These are phyloP conservation scores for Lentinula guzmanii DNA, from an alignment of 768 basidiomycete species.

Conservation along the genomic window DNA sequence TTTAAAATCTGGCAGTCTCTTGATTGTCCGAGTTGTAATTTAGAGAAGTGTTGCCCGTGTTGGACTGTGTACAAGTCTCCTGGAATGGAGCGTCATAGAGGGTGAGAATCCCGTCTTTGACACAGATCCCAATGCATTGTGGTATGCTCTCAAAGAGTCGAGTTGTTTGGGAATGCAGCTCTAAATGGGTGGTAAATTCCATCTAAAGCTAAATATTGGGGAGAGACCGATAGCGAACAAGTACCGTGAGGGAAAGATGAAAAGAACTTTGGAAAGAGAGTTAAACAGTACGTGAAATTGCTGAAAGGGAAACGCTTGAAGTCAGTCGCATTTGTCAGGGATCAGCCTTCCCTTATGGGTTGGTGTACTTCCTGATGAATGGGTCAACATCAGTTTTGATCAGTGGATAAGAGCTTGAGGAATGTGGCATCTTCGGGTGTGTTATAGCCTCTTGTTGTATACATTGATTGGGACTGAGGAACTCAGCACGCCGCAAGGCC, in stretches of 20 bases:
- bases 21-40: slow-evolving; percentile 69
- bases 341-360: slow-evolving; percentile 46
- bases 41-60: slow-evolving; percentile 70
- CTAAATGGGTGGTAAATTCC: slow-evolving; percentile 80
- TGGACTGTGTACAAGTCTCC: slow-evolving; percentile 72
- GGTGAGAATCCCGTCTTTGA: slow-evolving; percentile 56
- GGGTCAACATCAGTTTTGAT: slow-evolving; percentile 68
- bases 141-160: slow-evolving; percentile 74
- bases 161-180: slow-evolving; percentile 85
- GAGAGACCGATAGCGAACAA: slow-evolving; percentile 82
- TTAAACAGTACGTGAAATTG: slow-evolving; percentile 80
- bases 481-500: slow-evolving; percentile 53
- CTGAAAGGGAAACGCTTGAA: slow-evolving; percentile 74
- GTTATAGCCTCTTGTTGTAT: slow-evolving; percentile 58
- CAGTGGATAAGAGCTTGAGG: slow-evolving; percentile 49
- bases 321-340: slow-evolving; percentile 54
- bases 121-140: slow-evolving; percentile 54
- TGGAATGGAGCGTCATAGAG: slow-evolving; percentile 78
- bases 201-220: slow-evolving; percentile 80
- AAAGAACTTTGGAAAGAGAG: slow-evolving; percentile 79
- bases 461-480: slow-evolving; percentile 55
- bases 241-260: slow-evolving; percentile 81
- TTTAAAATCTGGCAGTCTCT: slow-evolving; percentile 67
- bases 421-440: slow-evolving; percentile 37
- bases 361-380: slow-evolving; percentile 48